Evolutionary conservation across 2,329 filamentous ascomycete genomes (phyloP), one percentile per base, ranked within the genome.

Genomic region (Sclerotinia sclerotiorum): DNA sequence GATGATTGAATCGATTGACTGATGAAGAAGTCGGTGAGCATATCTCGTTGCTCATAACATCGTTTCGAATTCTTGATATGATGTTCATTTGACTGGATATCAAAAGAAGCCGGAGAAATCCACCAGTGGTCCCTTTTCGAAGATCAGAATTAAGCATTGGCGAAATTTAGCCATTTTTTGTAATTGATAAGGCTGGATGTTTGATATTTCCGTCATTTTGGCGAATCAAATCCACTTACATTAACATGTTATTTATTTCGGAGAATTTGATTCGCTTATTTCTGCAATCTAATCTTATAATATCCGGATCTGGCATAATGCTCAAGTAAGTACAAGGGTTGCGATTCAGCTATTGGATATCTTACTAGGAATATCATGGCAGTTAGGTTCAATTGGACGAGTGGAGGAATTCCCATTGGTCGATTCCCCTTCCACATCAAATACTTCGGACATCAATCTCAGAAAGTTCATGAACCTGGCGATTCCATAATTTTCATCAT

Each of bases 271-370:
- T 44, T 58, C 35, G 35, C 55, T 58, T 58, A 39, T 42, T 5
- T 27, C 15, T 58, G 35, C 55, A 46, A 60, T 60, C 39, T 60
- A 60, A 60, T 60, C 56, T 60, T 46, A 60, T 46, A 60, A 60
- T 44, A 21, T 10, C 39, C n/a, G 11, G n/a, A 42, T 58, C n/a
- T 5, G 49, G 49, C 39, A 42, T 42, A 42, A 42, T 42, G 39
- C 15, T 5, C 27, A 52, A 6, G 24, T 15, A n/a, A 24, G 1
- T 4, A 11, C n/a, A 51, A 13, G 48, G 48, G 17, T 27, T 52
- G 29, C 15, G 17, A 4, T 27, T 42, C n/a, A 42, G 35, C 35
- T 27, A 21, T 44, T 24, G 55, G 32, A 57, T 4, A 55, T 13
- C 13, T 21, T 6, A 21, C 10, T 3, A 21, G 27, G 19, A 55